Evolutionary conservation across 768 basidiomycete genomes (phyloP), one percentile per base, ranked within the genome.

Genomic region (Tubosaeta sp.): DNA sequence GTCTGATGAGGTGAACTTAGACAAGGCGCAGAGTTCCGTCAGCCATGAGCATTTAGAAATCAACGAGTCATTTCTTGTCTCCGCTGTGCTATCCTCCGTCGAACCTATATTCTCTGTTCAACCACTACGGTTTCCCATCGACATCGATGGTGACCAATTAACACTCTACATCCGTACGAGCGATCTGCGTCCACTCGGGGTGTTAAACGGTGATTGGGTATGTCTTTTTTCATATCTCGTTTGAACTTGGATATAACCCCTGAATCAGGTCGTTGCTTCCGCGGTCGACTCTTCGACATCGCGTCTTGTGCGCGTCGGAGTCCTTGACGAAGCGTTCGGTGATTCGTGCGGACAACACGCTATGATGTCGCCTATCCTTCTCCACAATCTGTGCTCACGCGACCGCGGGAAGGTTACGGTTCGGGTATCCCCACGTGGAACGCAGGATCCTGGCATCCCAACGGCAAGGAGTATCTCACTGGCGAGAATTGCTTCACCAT

Each of bases 121-220:
- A 14, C 58, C 73, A 10, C 61, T 82, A 35, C 52, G 60, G 31
- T 54, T 57, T 2, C 71, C 72, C 2, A 57, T 73, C 12, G 70
- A 74, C 27, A 14, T 38, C 1, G 45, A 63, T 10, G 59, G 75
- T 33, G 82, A 85, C 48, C 77, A 85, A 46, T 72, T 69, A 38
- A 78, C 84, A 4, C 58, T 90, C 0, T 88, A 85, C 64, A 58
- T 88, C 32, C 76, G 77, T 31, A 82, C 86, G 2, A 61, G 73
- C n/a, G 83, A 87, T 52, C 72, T 93, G 14, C 77, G 80, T 35
- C 78, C 73, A 48, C 70, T 88, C 38, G 89, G 91, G 13, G 65
- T 85, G 6, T 73, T 89, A 46, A 79, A 80, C 55, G 85, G 85
- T 31, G 90, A 91, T 62, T 93, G 91, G 91, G 91, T 88, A 66